These are phyloP conservation scores for Onygena corvina DNA, from an alignment of 2,329 filamentous ascomycete species.

Conservation along the genomic window DNA sequence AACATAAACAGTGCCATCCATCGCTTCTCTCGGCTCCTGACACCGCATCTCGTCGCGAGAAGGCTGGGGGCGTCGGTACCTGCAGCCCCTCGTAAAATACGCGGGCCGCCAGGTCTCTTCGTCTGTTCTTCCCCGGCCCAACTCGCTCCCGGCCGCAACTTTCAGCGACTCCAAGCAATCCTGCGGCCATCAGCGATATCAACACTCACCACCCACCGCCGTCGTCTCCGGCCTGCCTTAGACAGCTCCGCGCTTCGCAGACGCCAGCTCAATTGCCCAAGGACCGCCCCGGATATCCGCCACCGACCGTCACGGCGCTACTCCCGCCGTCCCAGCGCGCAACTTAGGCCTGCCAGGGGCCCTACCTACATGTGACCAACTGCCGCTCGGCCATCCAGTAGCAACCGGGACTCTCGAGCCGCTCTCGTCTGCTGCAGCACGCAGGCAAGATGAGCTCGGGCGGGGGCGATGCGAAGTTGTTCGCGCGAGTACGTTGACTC, in stretches of 20 bases:
- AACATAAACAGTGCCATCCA: not conserved
- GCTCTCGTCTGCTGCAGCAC: slow-evolving; percentile 1
- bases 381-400: slow-evolving; percentile 1
- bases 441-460: slow-evolving; percentile 45
- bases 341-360: slow-evolving; percentile 2
- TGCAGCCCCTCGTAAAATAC: not conserved
- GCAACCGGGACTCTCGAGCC: slow-evolving; percentile 2
- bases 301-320: not conserved
- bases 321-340: not conserved
- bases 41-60: not conserved
- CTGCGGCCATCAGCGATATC: no score
- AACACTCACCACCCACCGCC: no score
- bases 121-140: no score
- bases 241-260: no score
- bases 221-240: no score
- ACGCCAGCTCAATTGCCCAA: not conserved
- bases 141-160: not conserved
- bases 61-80: not conserved
- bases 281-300: not conserved
- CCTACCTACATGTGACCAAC: slow-evolving; percentile 8
- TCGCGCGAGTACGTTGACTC: slow-evolving; percentile 65
- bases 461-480: slow-evolving; percentile 97
- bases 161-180: not conserved
- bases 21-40: slow-evolving; percentile 1
- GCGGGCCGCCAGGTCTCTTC: no score